Conservation (phyloP, 2,329 filamentous ascomycete genomes). For the Zymoseptoria tritici region DNA sequence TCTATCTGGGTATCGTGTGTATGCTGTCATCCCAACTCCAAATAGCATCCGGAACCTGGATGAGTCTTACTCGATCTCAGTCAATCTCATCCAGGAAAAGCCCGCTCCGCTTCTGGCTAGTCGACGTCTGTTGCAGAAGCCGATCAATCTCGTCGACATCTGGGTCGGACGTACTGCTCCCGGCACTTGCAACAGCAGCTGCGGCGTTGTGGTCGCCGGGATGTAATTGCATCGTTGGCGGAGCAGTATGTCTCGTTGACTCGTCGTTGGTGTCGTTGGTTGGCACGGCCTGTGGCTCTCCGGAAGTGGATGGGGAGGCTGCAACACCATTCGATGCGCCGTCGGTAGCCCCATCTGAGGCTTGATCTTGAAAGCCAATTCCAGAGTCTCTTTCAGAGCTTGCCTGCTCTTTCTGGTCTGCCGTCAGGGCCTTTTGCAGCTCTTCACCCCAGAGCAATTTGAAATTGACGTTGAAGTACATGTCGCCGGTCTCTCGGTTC, state of each 20-base stretch:
- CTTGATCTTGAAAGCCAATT: neutral
- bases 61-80: neutral
- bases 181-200: neutral
- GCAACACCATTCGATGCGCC: neutral
- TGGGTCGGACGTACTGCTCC: neutral
- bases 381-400: neutral
- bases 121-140: slow-evolving; percentile 15
- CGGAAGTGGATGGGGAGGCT: neutral
- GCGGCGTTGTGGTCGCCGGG: slow-evolving; percentile 14
- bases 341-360: slow-evolving; percentile 1
- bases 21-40: neutral
- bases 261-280: neutral
- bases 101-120: slow-evolving; percentile 8
- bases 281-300: neutral
- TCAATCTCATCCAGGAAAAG: neutral
- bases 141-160: slow-evolving; percentile 13
- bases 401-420: slow-evolving; percentile 16
- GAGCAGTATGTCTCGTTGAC: neutral
- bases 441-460: slow-evolving; percentile 40
- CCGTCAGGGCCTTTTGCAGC: slow-evolving; percentile 29
- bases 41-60: neutral
- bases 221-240: slow-evolving; percentile 12
- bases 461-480: slow-evolving; percentile 40
- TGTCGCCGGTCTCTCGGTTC: slow-evolving; percentile 34
- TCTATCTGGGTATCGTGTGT: neutral